These are phyloP conservation scores for Epichloe hybrida DNA, from an alignment of 2,329 filamentous ascomycete genomes.

Conservation along the genomic window DNA sequence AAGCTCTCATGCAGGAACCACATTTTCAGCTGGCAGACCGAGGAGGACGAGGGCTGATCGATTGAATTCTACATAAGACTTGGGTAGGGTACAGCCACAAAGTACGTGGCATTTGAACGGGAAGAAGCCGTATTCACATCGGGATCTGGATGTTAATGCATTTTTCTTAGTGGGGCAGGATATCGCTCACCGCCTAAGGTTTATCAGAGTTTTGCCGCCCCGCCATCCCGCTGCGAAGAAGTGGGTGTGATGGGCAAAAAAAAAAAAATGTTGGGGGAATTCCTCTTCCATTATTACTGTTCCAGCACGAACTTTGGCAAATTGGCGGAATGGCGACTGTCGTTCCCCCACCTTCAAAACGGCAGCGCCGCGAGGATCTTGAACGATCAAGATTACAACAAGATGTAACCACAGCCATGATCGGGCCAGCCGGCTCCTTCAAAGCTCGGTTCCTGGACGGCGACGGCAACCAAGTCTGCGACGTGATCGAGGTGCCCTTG, in stretches of 20 bases:
- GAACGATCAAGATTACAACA: conserved; percentile 63
- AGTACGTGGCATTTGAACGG: not conserved
- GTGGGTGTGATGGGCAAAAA: not conserved
- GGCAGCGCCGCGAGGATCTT: conserved; percentile 63
- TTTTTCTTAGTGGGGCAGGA: not conserved
- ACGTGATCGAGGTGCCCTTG: conserved; percentile 62
- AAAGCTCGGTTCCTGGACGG: conserved; percentile 82
- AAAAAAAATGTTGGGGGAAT: not conserved
- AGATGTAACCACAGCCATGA: conserved; percentile 54
- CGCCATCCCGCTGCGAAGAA: not conserved
- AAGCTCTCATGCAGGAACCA: conserved; percentile 17
- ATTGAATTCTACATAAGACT: conserved; percentile 4
- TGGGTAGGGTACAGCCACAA: not conserved
- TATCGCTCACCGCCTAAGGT: conserved; percentile 15
- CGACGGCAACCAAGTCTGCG: conserved; percentile 55
- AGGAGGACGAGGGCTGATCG: conserved; percentile 17
- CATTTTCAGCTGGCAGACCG: conserved; percentile 15
- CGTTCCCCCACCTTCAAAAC: conserved; percentile 75
- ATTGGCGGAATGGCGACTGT: conserved; percentile 56
- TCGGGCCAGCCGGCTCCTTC: conserved; percentile 59
- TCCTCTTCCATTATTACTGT: not conserved
- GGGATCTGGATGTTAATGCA: not conserved
- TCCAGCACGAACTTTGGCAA: not conserved
- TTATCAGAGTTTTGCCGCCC: conserved; percentile 12
- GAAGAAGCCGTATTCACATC: no score